Conservation (phyloP, 164 flowering plant genomes). For the Macadamia tetraphylla region DNA sequence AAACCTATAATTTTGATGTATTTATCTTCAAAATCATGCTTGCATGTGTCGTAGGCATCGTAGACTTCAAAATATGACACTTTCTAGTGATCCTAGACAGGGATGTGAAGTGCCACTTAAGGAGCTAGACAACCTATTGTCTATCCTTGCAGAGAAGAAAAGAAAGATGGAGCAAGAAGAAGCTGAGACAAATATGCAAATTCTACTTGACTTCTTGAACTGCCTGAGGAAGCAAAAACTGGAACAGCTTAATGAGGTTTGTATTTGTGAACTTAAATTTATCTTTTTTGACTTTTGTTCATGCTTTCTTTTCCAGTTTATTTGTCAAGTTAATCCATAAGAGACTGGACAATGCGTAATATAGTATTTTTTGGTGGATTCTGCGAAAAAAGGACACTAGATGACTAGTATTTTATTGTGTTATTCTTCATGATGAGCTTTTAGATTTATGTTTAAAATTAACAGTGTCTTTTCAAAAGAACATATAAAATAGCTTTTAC, state of each 20-base stretch:
- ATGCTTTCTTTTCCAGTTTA: not conserved
- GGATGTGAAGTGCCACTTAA: conserved; percentile 83
- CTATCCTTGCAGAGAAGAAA: conserved; percentile 81
- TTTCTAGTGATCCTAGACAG: conserved; percentile 51
- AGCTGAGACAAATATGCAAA: conserved; percentile 87
- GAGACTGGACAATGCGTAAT: not conserved
- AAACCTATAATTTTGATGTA: not conserved
- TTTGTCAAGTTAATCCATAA: not conserved
- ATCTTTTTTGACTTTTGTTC: not conserved
- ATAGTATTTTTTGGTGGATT: not conserved
- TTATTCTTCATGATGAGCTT: no score
- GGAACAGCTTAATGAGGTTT: conserved; percentile 87
- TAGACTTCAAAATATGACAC: conserved; percentile 19
- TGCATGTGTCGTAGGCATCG: not conserved
- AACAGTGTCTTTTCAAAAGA: no score
- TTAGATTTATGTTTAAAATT: no score
- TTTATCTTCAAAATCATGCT: not conserved
- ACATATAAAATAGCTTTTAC: no score
- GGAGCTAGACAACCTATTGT: conserved; percentile 72
- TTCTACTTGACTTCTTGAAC: conserved; percentile 73
- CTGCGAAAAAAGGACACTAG: no score
- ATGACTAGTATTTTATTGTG: no score
- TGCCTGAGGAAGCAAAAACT: conserved; percentile 74
- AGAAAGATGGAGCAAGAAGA: conserved; percentile 96
- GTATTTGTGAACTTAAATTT: not conserved